These are phyloP conservation scores for Saccharum hybrid DNA, from an alignment of 202 grass and related monocot species.

Conservation along the genomic window DNA sequence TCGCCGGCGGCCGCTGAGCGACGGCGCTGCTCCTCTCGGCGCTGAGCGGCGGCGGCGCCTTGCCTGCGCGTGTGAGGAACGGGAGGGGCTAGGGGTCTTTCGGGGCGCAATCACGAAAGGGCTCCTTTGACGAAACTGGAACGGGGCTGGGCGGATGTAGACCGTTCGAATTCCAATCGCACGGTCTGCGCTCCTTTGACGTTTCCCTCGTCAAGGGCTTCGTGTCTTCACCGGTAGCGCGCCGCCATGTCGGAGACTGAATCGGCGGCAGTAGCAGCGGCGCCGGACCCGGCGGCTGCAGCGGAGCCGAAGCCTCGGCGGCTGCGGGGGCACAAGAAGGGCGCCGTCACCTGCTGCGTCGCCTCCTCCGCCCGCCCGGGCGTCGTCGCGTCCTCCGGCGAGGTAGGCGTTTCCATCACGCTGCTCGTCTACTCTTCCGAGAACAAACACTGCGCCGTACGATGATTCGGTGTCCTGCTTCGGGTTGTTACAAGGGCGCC, in stretches of 20 bases:
- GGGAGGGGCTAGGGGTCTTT: no score
- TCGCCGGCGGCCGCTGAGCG: no score
- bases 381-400: slow-evolving; percentile 71
- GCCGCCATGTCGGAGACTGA: slow-evolving; percentile 41
- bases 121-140: neutral
- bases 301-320: slow-evolving; percentile 54
- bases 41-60: no score
- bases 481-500: neutral
- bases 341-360: slow-evolving; percentile 72
- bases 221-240: neutral
- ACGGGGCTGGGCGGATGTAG: neutral
- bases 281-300: neutral
- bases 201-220: neutral
- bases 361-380: slow-evolving; percentile 70
- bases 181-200: slow-evolving; percentile 10
- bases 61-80: no score
- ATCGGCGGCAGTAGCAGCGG: slow-evolving; percentile 3
- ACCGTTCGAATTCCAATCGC: slow-evolving; percentile 21
- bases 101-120: no score
- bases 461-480: neutral
- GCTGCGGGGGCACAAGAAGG: slow-evolving; percentile 74
- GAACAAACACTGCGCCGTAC: neutral
- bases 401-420: slow-evolving; percentile 49
- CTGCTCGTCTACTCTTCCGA: slow-evolving; percentile 1
- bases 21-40: no score